Base-by-base conservation (phyloP, 2,329 filamentous ascomycete genomes). In the Venturia nashicola region DNA sequence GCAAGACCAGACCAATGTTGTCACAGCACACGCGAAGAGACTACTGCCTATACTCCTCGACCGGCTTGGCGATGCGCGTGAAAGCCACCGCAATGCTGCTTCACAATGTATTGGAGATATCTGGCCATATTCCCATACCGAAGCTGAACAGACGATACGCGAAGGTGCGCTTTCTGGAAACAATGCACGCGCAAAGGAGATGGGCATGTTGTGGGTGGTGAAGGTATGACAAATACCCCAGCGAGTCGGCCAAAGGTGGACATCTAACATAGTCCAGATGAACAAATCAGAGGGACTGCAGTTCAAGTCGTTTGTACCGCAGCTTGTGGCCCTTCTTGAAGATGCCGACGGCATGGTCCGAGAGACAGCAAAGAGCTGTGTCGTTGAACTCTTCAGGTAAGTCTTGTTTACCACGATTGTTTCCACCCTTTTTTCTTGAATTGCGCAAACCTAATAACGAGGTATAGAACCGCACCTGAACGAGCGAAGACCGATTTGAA, bases 271-370 rank as follows among this genome's bases (percentile, higher is more conserved):
- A 61, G 9, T 65, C 44, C 71, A 91, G 83, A 95, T 93, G 87
- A 89, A 94, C 73, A 83, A 87, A 71, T 87, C 90, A 63, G 84
- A 91, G 65, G 86, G 85, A 46, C 79, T 97, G 68, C 86, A 87
- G 44, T 97, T 97, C 76, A 88, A 90, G 67, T 79, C 79, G 70
- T 96, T 95, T 72, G 91, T 96, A 1, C 88, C 90, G 2, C 82
- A 83, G 12, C 81, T 97, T 48, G 93, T 97, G 77, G 87, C 90
- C 63, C 83, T 94, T 68, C 82, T 97, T 51, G 93, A 97, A 76
- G 92, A 97, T 74, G 89, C 91, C 11, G 93, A 96, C 73, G 88
- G 89, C 61, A 87, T 86, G 75, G 91, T 97, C 67, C 86, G 93
- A 73, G 91, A 96, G 70, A 83, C 84, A 44, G 91, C 92, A 66